Conservation (phyloP, 192 early-diverging fungal genomes). For the Backusella macrospora region DNA sequence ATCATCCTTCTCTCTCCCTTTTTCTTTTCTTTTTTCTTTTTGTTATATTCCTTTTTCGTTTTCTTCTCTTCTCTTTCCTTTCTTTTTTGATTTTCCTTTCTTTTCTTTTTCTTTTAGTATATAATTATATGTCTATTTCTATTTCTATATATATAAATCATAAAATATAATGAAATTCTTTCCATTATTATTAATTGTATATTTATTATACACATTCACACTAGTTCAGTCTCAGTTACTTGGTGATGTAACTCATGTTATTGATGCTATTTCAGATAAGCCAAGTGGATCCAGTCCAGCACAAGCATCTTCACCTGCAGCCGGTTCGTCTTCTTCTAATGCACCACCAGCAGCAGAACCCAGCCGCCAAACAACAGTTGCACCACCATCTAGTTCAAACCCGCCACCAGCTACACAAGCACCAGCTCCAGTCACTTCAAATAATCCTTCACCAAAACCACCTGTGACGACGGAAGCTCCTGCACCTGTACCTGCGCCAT, state of each 20-base stretch:
- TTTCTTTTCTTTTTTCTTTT: neutral
- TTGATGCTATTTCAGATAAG: constrained; percentile 1
- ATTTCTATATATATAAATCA: neutral
- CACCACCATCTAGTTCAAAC: neutral
- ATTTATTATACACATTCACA: constrained; percentile 1
- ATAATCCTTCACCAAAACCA: neutral
- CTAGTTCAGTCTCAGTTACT: constrained; percentile 5
- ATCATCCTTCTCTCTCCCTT: neutral
- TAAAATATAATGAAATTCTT: neutral
- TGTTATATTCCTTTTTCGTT: neutral
- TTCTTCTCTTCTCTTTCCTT: neutral
- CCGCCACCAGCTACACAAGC: constrained; percentile 2
- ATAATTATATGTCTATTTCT: neutral
- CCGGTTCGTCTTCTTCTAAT: neutral
- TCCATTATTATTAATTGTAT: neutral
- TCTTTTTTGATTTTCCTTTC: neutral
- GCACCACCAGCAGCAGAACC: neutral
- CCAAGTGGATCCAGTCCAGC: neutral
- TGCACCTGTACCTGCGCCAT: neutral
- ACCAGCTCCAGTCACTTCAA: constrained; percentile 4
- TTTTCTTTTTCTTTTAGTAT: neutral
- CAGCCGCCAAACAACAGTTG: neutral
- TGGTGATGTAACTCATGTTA: neutral
- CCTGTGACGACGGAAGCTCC: neutral
- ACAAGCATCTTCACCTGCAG: neutral